A percentile compares a stretch with the other conserved stretches of the same genome.
Evolutionary conservation across 257 asterid genomes (phyloP).

Genomic region (Sherardia arvensis): DNA sequence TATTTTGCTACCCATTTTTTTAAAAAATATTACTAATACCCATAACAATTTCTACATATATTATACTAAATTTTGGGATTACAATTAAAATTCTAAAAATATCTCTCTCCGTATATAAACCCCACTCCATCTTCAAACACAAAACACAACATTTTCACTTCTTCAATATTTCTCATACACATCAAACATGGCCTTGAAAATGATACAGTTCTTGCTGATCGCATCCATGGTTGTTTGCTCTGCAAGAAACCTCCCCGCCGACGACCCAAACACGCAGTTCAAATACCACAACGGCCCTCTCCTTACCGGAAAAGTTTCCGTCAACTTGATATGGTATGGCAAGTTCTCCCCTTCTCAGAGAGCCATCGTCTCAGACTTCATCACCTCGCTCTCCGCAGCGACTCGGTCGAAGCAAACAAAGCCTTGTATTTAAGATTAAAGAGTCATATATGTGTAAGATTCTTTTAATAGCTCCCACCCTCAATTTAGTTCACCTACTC

Average conservation of each 20-base stretch:
- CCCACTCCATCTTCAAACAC: neutral
- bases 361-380: conserved; percentile 14
- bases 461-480: too few species aligned
- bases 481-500: too few species aligned
- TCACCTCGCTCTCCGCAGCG: conserved; percentile 13
- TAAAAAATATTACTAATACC: too few species aligned
- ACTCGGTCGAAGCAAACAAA: conserved; percentile 10
- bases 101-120: neutral
- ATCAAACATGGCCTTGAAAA: neutral
- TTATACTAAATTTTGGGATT: too few species aligned
- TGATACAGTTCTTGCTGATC: neutral
- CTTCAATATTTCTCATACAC: neutral
- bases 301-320: conserved; percentile 8
- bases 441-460: too few species aligned
- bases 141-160: neutral
- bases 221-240: conserved; percentile 3
- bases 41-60: too few species aligned
- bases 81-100: too few species aligned
- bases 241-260: conserved; percentile 4
- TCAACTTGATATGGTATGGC: conserved; percentile 20
- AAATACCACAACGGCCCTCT: conserved; percentile 27
- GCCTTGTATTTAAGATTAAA: too few species aligned
- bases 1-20: too few species aligned
- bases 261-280: conserved; percentile 8
- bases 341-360: conserved; percentile 17